These are phyloP conservation scores for Guillardia theta DNA, from an alignment of 78 protist genomes.

Conservation along the genomic window DNA sequence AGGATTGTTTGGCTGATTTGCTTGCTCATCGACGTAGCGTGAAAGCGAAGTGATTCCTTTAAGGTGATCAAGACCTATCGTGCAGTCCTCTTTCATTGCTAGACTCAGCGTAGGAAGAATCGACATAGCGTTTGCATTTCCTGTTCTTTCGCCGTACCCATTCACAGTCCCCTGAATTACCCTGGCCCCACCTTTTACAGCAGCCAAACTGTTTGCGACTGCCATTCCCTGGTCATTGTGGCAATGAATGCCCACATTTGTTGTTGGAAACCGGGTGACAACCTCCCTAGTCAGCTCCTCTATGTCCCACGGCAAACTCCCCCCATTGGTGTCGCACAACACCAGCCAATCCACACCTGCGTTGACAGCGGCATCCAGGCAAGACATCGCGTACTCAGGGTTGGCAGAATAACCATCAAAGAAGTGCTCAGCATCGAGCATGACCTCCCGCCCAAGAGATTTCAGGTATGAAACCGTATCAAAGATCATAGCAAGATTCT, in stretches of 20 bases:
- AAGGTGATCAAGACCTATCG: neutral
- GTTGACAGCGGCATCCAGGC: neutral
- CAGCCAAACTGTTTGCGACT: neutral
- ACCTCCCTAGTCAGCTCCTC: neutral
- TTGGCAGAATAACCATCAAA: neutral
- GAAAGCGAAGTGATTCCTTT: neutral
- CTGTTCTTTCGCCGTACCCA: neutral
- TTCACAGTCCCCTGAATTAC: constrained; percentile 1
- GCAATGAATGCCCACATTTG: neutral
- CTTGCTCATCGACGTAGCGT: constrained; percentile 8
- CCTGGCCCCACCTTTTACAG: neutral
- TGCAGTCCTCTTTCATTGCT: neutral
- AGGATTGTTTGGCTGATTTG: neutral
- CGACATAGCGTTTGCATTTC: neutral
- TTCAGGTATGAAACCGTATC: neutral
- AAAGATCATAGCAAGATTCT: neutral
- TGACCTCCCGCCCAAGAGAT: neutral
- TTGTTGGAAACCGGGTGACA: neutral
- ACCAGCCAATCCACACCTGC: neutral
- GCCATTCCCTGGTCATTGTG: constrained; percentile 26
- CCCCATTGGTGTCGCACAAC: constrained; percentile 37
- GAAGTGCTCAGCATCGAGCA: constrained; percentile 23
- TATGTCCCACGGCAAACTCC: neutral
- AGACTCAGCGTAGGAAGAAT: neutral
- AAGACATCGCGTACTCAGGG: neutral